These are phyloP conservation scores for Maudiozyma pseudohumilis DNA, from an alignment of 805 yeast genomes.

Conservation along the genomic window DNA sequence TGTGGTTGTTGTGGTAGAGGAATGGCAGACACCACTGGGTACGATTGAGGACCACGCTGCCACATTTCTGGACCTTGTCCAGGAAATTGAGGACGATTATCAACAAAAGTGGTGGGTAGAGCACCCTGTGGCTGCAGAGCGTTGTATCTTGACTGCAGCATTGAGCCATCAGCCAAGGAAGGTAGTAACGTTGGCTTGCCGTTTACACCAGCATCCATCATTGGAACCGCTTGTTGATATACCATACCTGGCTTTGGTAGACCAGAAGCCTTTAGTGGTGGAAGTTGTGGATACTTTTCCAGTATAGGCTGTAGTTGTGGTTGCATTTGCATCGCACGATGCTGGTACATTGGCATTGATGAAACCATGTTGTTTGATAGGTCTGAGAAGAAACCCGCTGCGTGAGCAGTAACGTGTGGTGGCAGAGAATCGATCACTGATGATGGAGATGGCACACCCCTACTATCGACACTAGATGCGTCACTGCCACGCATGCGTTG, in stretches of 20 bases:
- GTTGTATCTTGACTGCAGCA: slow-evolving; percentile 5
- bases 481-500: neutral
- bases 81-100: too few relatives aligned
- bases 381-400: slow-evolving; percentile 18
- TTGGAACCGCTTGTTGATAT: too few relatives aligned
- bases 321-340: neutral
- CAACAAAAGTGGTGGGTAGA: neutral
- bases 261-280: neutral
- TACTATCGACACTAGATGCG: neutral
- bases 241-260: neutral
- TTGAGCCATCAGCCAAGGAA: slow-evolving; percentile 2
- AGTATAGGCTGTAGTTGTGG: neutral
- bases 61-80: too few relatives aligned
- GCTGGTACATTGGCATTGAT: neutral
- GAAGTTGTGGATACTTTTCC: slow-evolving; percentile 1
- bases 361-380: slow-evolving; percentile 15
- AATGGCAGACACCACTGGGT: neutral
- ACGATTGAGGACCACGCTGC: too few relatives aligned
- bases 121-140: neutral
- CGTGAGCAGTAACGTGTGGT: slow-evolving; percentile 6
- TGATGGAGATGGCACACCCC: neutral
- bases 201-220: neutral
- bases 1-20: neutral
- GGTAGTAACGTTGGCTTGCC: neutral
- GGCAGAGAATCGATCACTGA: neutral